These are phyloP conservation scores for Tetrahymena thermophila DNA, from an alignment of 73 alveolate genomes.

Conservation along the genomic window DNA sequence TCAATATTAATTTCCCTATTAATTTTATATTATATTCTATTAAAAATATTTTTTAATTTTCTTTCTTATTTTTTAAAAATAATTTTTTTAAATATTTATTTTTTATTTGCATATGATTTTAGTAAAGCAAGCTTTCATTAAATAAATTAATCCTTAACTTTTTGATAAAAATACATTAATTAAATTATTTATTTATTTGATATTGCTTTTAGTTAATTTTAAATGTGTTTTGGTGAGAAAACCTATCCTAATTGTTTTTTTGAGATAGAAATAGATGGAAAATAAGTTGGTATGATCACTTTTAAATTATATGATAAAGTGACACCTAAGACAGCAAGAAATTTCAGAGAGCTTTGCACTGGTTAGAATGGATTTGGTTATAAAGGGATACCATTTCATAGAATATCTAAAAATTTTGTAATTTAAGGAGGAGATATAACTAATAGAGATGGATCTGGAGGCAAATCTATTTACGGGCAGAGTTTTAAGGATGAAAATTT, in stretches of 20 bases:
- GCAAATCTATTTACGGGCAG: constrained; percentile 78
- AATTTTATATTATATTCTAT: no score
- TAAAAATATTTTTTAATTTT: no score
- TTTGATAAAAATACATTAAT: no score
- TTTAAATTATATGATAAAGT: constrained; percentile 78
- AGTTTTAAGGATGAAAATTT: constrained; percentile 73
- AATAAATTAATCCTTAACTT: no score
- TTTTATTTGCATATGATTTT: no score
- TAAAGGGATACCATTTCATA: constrained; percentile 62
- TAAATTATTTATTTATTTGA: no score
- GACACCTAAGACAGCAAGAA: constrained; percentile 91
- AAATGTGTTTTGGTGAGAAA: not conserved
- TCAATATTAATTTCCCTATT: no score
- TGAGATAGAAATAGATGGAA: constrained; percentile 41
- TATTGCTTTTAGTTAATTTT: no score
- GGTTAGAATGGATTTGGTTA: constrained; percentile 71
- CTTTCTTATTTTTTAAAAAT: no score
- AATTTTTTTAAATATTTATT: no score
- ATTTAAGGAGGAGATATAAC: constrained; percentile 97
- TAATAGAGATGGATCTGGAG: constrained; percentile 91
- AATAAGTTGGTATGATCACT: constrained; percentile 73
- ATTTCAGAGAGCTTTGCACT: constrained; percentile 92
- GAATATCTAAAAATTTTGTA: constrained; percentile 89
- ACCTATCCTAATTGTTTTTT: constrained; percentile 23
- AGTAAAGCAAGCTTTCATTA: no score